A percentile compares a stretch with the other conserved stretches of the same genome.
Evolutionary conservation across 140 eudicot genomes (phyloP).

Genomic region (Ambrosia hybrid): DNA sequence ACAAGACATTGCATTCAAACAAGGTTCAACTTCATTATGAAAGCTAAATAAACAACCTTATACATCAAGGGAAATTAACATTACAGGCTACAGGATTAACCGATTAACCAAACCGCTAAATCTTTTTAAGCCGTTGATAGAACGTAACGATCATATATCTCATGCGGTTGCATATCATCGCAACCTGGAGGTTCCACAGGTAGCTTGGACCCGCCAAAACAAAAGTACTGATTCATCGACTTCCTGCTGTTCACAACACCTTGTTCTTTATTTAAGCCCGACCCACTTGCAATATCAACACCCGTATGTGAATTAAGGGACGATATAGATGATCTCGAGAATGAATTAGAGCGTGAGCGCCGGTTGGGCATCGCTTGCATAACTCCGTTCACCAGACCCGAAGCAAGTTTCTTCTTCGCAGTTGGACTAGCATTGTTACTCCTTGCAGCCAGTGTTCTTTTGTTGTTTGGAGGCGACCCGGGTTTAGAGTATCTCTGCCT

Average conservation of each 20-base stretch:
- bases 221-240: constrained; percentile 53
- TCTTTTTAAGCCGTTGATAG: constrained; percentile 47
- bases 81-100: constrained; percentile 21
- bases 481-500: constrained; percentile 58
- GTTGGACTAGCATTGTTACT: constrained; percentile 77
- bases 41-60: constrained; percentile 31
- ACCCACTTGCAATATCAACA: constrained; percentile 38
- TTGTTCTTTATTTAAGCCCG: constrained; percentile 49
- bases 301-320: constrained; percentile 45
- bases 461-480: constrained; percentile 54
- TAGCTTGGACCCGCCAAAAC: constrained; percentile 46
- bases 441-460: constrained; percentile 71
- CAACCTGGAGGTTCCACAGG: constrained; percentile 16
- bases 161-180: constrained; percentile 40
- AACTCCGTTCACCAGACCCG: constrained; percentile 65
- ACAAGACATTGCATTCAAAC: constrained; percentile 25
- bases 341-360: constrained; percentile 57
- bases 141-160: constrained; percentile 51
- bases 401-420: constrained; percentile 77
- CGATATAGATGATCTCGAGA: constrained; percentile 58
- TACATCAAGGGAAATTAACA: neutral
- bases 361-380: constrained; percentile 66
- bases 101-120: constrained; percentile 13
- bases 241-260: constrained; percentile 42
- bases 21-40: constrained; percentile 13